phyloP scores from a whole-genome alignment of 108 stramenopile species.

The Cylindrotheca closterium region DNA sequence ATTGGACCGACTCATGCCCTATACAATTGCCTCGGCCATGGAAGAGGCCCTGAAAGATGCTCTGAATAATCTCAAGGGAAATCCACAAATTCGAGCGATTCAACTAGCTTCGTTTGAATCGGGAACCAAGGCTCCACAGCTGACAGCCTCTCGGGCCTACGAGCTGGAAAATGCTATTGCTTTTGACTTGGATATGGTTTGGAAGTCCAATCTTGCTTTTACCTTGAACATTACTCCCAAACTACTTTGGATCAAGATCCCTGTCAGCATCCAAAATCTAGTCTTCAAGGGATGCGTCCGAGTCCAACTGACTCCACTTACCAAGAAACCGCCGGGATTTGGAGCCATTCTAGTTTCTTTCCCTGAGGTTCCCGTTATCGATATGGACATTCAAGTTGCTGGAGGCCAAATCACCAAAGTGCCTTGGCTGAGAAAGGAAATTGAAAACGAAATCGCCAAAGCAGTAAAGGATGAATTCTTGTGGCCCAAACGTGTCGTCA shows the following conservation, averaged over 20 bases:
- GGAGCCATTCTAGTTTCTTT: slow-evolving; percentile 48
- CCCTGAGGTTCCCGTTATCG: slow-evolving; percentile 40
- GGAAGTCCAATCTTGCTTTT: slow-evolving; percentile 36
- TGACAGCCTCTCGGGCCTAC: slow-evolving; percentile 48
- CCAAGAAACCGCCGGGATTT: slow-evolving; percentile 39
- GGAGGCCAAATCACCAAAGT: slow-evolving; percentile 53
- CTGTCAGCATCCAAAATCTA: slow-evolving; percentile 50
- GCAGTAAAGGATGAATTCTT: slow-evolving; percentile 43
- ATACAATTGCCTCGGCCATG: slow-evolving; percentile 33
- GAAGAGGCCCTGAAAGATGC: slow-evolving; percentile 37
- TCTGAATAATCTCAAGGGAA: slow-evolving; percentile 21
- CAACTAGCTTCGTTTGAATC: slow-evolving; percentile 32
- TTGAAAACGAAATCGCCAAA: slow-evolving; percentile 38
- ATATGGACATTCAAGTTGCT: slow-evolving; percentile 46
- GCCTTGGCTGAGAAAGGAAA: slow-evolving; percentile 47
- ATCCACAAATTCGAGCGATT: slow-evolving; percentile 37
- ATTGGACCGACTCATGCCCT: slow-evolving; percentile 48
- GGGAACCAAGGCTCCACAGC: slow-evolving; percentile 35
- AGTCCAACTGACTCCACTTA: slow-evolving; percentile 40
- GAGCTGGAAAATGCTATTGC: slow-evolving; percentile 45
- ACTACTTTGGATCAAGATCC: slow-evolving; percentile 27
- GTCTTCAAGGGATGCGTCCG: slow-evolving; percentile 50
- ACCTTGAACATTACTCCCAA: slow-evolving; percentile 33
- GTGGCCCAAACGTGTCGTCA: slow-evolving; percentile 50
- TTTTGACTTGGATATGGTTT: slow-evolving; percentile 21